A percentile compares a stretch with the other conserved stretches of the same genome.
These are phyloP conservation scores for Paragyromitra xinjiangensis DNA, from an alignment of 495 filamentous ascomycete species.

Conservation along the genomic window DNA sequence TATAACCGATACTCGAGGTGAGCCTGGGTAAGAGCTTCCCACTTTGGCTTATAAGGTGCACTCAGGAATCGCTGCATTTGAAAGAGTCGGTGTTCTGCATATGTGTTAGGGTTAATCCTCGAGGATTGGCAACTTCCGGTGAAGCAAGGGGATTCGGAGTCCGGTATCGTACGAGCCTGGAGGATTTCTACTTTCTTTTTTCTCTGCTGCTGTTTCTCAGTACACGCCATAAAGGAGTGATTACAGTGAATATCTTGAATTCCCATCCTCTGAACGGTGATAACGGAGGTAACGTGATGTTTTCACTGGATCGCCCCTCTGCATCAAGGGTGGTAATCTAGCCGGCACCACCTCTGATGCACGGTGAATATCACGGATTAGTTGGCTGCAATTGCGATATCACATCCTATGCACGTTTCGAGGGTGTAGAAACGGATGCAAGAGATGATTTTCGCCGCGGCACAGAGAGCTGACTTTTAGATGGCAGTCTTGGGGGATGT, in stretches of 20 bases:
- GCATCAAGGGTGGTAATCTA: conserved; percentile 17
- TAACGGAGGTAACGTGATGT: conserved; percentile 2
- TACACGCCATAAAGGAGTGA: not conserved
- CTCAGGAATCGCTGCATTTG: not conserved
- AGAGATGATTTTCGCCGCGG: not conserved
- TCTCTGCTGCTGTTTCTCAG: not conserved
- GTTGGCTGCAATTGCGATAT: conserved; percentile 25
- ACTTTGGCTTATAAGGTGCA: not conserved
- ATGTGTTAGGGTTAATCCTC: not conserved
- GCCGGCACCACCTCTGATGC: conserved; percentile 13
- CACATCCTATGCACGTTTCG: conserved; percentile 14
- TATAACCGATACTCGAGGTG: conserved; percentile 2
- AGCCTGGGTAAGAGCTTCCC: conserved; percentile 14
- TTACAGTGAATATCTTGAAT: not conserved
- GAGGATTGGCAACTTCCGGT: not conserved
- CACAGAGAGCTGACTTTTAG: not conserved
- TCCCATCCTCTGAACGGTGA: not conserved
- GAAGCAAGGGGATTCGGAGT: not conserved
- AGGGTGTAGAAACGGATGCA: not conserved
- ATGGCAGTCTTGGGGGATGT: too few species aligned
- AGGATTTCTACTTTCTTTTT: not conserved
- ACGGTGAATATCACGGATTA: not conserved
- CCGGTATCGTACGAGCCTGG: not conserved
- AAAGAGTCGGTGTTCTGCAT: not conserved
- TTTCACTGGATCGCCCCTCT: not conserved